Percentiles rank a stretch among this genome's conserved stretches.
phyloP scores from a whole-genome alignment of 805 yeast species.

The Yamadazyma nakazawae region DNA sequence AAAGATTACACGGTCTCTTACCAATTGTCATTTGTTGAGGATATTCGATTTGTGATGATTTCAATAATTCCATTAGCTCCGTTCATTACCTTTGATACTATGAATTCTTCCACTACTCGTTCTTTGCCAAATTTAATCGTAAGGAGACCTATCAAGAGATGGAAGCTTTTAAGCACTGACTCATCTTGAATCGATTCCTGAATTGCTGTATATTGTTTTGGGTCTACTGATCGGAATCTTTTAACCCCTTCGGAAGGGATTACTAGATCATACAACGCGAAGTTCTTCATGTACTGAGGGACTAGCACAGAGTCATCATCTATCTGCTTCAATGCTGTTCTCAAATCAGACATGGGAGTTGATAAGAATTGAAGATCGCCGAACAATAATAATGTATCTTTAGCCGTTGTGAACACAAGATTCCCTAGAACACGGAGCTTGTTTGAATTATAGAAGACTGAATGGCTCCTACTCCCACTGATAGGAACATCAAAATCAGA shows the following conservation, averaged over 20 bases:
- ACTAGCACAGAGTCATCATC: constrained; percentile 18
- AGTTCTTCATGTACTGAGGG: constrained; percentile 30
- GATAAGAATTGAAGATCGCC: constrained; percentile 28
- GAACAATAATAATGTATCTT: constrained; percentile 20
- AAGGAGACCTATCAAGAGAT: constrained; percentile 36
- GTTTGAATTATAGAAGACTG: constrained; percentile 7
- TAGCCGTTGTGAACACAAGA: constrained; percentile 16
- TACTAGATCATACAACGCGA: constrained; percentile 23
- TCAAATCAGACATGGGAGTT: constrained; percentile 25
- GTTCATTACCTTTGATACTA: constrained; percentile 22
- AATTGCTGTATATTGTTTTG: neutral
- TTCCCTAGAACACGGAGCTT: constrained; percentile 29
- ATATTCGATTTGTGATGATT: constrained; percentile 11
- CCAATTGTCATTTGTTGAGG: neutral
- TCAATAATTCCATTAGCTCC: constrained; percentile 32
- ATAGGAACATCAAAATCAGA: constrained; percentile 17
- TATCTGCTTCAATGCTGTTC: constrained; percentile 21
- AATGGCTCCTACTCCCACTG: neutral
- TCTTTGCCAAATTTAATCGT: constrained; percentile 25
- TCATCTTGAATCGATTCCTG: constrained; percentile 15
- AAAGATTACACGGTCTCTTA: neutral
- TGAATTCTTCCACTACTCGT: constrained; percentile 18
- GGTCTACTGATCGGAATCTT: constrained; percentile 17
- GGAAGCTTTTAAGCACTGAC: constrained; percentile 35
- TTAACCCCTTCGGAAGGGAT: constrained; percentile 32